Percentiles rank a stretch among this genome's conserved stretches.
These are phyloP conservation scores for Rhizopogon rudus DNA, from an alignment of 768 basidiomycete genomes.

Conservation along the genomic window DNA sequence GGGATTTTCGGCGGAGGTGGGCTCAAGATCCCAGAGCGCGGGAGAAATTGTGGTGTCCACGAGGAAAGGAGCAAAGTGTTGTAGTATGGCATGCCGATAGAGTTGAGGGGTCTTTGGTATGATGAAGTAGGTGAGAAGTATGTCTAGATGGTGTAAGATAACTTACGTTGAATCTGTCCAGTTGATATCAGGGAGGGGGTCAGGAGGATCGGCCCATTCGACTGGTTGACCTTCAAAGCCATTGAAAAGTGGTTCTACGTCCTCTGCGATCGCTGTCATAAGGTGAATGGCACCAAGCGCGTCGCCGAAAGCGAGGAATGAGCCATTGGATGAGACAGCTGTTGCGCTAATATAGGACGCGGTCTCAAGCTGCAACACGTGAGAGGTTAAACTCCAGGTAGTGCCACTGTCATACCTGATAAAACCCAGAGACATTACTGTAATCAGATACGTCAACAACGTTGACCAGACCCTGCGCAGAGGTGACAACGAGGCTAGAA, in stretches of 20 bases:
- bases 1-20: constrained; percentile 80
- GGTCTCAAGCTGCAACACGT: constrained; percentile 51
- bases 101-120: constrained; percentile 69
- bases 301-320: constrained; percentile 93
- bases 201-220: constrained; percentile 79
- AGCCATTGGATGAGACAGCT: constrained; percentile 79
- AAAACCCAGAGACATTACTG: constrained; percentile 64
- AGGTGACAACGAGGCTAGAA: constrained; percentile 69
- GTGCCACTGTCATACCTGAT: constrained; percentile 51
- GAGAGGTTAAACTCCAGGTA: background rate
- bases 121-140: background rate
- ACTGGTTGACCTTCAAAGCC: constrained; percentile 84
- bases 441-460: constrained; percentile 77
- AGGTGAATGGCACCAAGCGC: constrained; percentile 81
- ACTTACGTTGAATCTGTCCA: constrained; percentile 83
- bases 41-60: constrained; percentile 51
- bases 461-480: constrained; percentile 79
- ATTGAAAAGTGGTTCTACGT: constrained; percentile 65
- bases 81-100: constrained; percentile 87
- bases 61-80: constrained; percentile 67
- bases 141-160: background rate
- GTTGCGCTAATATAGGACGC: constrained; percentile 73
- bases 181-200: constrained; percentile 62
- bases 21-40: constrained; percentile 39
- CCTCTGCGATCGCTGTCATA: constrained; percentile 65